phyloP scores from a whole-genome alignment of 306 rosid species.

The Pterocarpus santalinus region DNA sequence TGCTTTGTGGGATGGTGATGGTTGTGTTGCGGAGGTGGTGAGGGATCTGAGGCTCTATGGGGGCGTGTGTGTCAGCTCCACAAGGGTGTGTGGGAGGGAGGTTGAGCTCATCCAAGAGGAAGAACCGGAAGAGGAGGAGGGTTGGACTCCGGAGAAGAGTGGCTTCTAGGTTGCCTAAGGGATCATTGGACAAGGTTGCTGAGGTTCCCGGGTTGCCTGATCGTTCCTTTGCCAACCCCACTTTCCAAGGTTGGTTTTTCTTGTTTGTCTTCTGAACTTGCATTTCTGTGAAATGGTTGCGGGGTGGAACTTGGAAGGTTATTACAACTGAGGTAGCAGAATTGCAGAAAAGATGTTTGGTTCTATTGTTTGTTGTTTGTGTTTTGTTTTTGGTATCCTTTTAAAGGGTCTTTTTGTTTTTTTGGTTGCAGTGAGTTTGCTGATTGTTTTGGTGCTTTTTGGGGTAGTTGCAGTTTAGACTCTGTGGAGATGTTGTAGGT shows the following conservation, averaged over 20 bases:
- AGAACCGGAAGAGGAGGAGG: slow-evolving; percentile 53
- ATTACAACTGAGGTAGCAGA: neutral
- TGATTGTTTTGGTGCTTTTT: slow-evolving; percentile 27
- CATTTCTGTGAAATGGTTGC: slow-evolving; percentile 27
- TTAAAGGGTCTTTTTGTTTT: slow-evolving; percentile 7
- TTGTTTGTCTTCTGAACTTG: slow-evolving; percentile 3
- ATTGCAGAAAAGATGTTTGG: too few species aligned
- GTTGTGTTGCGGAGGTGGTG: slow-evolving; percentile 30
- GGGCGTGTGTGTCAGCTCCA: slow-evolving; percentile 85
- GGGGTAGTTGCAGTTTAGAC: slow-evolving; percentile 44
- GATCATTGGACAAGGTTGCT: slow-evolving; percentile 63
- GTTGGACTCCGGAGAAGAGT: slow-evolving; percentile 60
- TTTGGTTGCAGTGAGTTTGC: slow-evolving; percentile 21
- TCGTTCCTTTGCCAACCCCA: slow-evolving; percentile 65
- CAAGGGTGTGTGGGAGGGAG: slow-evolving; percentile 71
- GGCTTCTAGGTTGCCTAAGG: slow-evolving; percentile 61
- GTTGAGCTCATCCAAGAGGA: slow-evolving; percentile 59
- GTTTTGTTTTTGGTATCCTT: slow-evolving; percentile 42
- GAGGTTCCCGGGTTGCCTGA: slow-evolving; percentile 52
- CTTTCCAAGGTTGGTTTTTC: slow-evolving; percentile 72
- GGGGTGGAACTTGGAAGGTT: neutral
- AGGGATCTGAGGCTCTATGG: slow-evolving; percentile 63
- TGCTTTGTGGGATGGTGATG: slow-evolving; percentile 35
- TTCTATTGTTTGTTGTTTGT: slow-evolving; percentile 15
- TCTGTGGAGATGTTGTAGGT: slow-evolving; percentile 35